These are phyloP conservation scores for Hypseocharis bilobata DNA, from an alignment of 441 rosid species.

Conservation along the genomic window DNA sequence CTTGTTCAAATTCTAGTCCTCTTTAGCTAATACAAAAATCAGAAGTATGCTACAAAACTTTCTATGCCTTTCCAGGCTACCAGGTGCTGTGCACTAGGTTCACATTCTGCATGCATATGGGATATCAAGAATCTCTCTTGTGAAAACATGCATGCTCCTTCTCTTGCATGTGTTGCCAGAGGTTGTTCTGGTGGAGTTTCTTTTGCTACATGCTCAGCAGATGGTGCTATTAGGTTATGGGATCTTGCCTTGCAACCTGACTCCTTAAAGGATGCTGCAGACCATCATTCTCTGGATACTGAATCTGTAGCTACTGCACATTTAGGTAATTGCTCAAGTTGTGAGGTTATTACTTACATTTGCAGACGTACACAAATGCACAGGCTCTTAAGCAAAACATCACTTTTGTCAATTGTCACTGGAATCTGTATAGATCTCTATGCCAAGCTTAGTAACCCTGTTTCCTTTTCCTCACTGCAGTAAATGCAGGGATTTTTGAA, in stretches of 20 bases:
- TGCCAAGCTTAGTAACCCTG: conserved; percentile 9
- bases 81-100: conserved; percentile 51
- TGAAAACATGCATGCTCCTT: conserved; percentile 63
- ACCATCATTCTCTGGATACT: conserved; percentile 23
- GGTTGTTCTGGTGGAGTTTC: conserved; percentile 81
- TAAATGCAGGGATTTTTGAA: conserved; percentile 62
- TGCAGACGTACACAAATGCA: background rate
- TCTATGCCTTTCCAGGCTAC: conserved; percentile 44
- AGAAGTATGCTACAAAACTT: conserved; percentile 13
- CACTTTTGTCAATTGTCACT: background rate
- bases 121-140: conserved; percentile 75
- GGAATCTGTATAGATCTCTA: background rate
- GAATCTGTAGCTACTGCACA: conserved; percentile 31
- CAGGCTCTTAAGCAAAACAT: background rate
- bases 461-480: conserved; percentile 29
- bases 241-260: conserved; percentile 55
- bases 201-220: conserved; percentile 81
- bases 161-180: conserved; percentile 62
- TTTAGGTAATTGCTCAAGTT: conserved; percentile 42
- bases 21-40: too few species aligned
- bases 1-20: too few species aligned
- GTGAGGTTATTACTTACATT: conserved; percentile 3
- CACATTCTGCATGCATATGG: conserved; percentile 77
- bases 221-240: conserved; percentile 79
- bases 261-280: conserved; percentile 27